Evolutionary conservation across 169 alveolate genomes (phyloP).

Genomic region (Amoebophrya sp.): DNA sequence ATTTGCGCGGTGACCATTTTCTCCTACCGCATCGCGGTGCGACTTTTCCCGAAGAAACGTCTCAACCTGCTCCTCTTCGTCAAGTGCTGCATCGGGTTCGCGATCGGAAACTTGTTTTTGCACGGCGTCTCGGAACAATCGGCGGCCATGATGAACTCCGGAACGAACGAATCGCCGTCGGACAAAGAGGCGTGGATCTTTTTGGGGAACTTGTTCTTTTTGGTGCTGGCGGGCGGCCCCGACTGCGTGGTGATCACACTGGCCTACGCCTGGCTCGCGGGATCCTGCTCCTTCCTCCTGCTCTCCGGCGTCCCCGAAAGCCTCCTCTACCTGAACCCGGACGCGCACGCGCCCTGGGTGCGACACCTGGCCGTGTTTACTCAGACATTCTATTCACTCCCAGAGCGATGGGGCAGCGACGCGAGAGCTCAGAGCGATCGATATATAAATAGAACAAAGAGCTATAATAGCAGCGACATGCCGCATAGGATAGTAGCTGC

Average conservation of each 20-base stretch:
- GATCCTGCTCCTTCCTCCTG: not conserved
- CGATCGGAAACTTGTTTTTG: not conserved
- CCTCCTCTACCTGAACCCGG: too few species aligned
- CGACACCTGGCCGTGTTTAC: not conserved
- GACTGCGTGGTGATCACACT: not conserved
- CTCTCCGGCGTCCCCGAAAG: too few species aligned
- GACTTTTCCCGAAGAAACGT: not conserved
- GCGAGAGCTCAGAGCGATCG: not conserved
- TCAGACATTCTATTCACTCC: not conserved
- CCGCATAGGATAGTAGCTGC: too few species aligned
- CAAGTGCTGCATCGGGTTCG: not conserved
- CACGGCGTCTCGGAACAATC: not conserved
- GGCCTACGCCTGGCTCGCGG: not conserved
- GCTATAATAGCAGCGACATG: too few species aligned
- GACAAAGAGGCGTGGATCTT: not conserved
- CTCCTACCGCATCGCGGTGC: not conserved
- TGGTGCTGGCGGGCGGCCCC: not conserved
- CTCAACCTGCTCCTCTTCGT: not conserved
- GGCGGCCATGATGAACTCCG: too few species aligned
- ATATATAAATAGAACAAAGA: too few species aligned
- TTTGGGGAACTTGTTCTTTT: not conserved
- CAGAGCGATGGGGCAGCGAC: not conserved
- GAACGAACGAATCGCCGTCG: too few species aligned
- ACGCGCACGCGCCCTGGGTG: not conserved
- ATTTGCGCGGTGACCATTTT: not conserved